phyloP scores from a whole-genome alignment of 768 basidiomycete species.

The Termitomyces sp. region DNA sequence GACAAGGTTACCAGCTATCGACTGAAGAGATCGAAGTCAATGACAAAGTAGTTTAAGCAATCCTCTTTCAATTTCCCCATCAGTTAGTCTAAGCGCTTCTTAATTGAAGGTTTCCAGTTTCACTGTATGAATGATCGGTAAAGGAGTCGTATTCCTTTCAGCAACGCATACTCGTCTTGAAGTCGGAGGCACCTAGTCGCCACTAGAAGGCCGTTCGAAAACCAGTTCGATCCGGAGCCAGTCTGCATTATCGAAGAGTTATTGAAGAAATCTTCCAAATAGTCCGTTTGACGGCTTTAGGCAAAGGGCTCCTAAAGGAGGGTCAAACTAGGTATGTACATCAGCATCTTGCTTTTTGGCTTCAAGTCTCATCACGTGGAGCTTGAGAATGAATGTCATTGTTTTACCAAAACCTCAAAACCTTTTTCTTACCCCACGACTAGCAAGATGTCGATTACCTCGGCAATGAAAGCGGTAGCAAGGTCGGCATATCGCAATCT shows the following conservation, averaged over 20 bases:
- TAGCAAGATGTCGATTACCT: constrained; percentile 45
- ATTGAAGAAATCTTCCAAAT: not conserved
- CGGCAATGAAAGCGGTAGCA: constrained; percentile 53
- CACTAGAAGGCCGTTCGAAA: not conserved
- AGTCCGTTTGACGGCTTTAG: too few species aligned
- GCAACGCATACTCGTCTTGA: not conserved
- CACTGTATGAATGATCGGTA: not conserved
- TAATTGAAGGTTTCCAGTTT: not conserved
- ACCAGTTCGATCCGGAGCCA: not conserved
- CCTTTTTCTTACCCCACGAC: not conserved
- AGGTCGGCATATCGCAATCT: constrained; percentile 72
- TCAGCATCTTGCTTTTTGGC: not conserved
- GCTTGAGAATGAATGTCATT: too few species aligned
- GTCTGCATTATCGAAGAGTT: too few species aligned
- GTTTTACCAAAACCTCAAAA: not conserved
- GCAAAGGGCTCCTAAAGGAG: too few species aligned
- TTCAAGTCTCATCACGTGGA: not conserved
- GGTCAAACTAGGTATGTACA: too few species aligned
- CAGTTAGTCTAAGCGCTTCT: too few species aligned
- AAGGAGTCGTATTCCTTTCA: not conserved
- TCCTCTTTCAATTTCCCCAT: too few species aligned
- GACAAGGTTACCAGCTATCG: not conserved
- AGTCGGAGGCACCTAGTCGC: not conserved
- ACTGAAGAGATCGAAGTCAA: too few species aligned
- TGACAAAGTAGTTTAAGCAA: not conserved